Percentiles rank a stretch among this genome's conserved stretches.
phyloP scores from a whole-genome alignment of 1,284 basidiomycete species.

The Xerocomus nothofagi region DNA sequence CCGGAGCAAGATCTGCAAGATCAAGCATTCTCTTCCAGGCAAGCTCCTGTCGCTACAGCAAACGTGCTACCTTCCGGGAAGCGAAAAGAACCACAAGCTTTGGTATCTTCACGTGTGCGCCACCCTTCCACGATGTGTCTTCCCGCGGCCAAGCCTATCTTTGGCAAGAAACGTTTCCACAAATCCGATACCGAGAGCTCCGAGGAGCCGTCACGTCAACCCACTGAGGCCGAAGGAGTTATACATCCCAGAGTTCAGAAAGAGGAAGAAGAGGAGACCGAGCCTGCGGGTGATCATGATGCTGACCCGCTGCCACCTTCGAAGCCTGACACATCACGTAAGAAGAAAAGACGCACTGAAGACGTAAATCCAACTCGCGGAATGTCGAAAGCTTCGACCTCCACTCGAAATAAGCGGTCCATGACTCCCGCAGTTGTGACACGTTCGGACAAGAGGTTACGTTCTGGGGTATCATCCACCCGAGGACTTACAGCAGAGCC shows the following conservation, averaged over 20 bases:
- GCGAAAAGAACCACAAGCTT: slow-evolving; percentile 1
- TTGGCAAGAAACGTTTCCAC: slow-evolving; percentile 23
- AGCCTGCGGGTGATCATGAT: slow-evolving; percentile 39
- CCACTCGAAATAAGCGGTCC: slow-evolving; percentile 33
- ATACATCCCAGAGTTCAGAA: slow-evolving; percentile 25
- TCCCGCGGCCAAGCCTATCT: slow-evolving; percentile 6
- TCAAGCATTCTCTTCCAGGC: background rate
- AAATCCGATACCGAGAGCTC: slow-evolving; percentile 32
- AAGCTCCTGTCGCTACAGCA: slow-evolving; percentile 1
- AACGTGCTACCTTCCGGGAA: slow-evolving; percentile 7
- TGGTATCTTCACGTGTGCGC: slow-evolving; percentile 3
- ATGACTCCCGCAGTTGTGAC: slow-evolving; percentile 29
- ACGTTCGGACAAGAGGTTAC: slow-evolving; percentile 35
- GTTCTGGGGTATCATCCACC: slow-evolving; percentile 31
- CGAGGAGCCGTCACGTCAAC: slow-evolving; percentile 10
- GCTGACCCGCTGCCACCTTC: slow-evolving; percentile 27
- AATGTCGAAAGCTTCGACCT: slow-evolving; percentile 27
- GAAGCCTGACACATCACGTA: slow-evolving; percentile 35
- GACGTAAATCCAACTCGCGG: slow-evolving; percentile 25
- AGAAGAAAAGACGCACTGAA: slow-evolving; percentile 53
- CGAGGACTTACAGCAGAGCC: slow-evolving; percentile 23
- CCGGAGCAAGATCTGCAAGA: slow-evolving; percentile 36
- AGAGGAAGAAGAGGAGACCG: slow-evolving; percentile 43
- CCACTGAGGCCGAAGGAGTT: slow-evolving; percentile 7
- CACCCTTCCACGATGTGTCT: slow-evolving; percentile 1